Percentiles rank a stretch among this genome's conserved stretches.
Conservation (phyloP, 2,329 filamentous ascomycete genomes). For the Periconia digitata region DNA sequence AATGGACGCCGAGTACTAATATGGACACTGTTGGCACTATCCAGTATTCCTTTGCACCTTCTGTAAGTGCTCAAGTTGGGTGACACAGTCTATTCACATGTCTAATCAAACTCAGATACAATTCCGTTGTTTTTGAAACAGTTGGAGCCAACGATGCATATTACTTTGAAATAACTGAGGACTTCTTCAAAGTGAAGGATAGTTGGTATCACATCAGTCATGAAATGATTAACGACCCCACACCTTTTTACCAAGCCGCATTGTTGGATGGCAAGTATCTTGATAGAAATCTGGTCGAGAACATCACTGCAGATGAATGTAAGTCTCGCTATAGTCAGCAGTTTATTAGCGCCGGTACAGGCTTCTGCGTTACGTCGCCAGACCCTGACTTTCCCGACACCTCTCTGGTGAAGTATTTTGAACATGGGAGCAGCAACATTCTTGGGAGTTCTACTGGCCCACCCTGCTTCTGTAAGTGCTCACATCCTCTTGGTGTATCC, state of each 20-base stretch:
- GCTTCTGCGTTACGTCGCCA: too few species aligned
- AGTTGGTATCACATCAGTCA: too few species aligned
- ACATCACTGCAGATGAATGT: neutral
- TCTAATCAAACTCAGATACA: neutral
- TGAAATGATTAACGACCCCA: too few species aligned
- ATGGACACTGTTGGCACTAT: neutral
- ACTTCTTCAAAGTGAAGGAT: neutral
- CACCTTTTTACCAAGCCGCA: neutral
- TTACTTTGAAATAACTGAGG: too few species aligned
- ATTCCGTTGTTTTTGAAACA: neutral
- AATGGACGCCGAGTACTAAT: neutral
- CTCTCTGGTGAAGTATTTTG: too few species aligned
- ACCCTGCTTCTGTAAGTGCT: too few species aligned
- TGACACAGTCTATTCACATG: neutral
- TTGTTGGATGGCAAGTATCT: neutral
- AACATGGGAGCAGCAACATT: too few species aligned
- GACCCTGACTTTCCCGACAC: too few species aligned
- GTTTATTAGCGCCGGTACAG: too few species aligned
- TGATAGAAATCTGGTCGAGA: neutral
- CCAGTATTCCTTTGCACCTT: neutral
- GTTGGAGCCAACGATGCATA: too few species aligned
- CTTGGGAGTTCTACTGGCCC: too few species aligned
- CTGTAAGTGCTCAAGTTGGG: neutral
- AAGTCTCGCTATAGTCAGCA: neutral
- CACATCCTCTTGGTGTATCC: too few species aligned